phyloP scores from a whole-genome alignment of 129 eudicot species.

The Pseudognaphalium luteoalbum region DNA sequence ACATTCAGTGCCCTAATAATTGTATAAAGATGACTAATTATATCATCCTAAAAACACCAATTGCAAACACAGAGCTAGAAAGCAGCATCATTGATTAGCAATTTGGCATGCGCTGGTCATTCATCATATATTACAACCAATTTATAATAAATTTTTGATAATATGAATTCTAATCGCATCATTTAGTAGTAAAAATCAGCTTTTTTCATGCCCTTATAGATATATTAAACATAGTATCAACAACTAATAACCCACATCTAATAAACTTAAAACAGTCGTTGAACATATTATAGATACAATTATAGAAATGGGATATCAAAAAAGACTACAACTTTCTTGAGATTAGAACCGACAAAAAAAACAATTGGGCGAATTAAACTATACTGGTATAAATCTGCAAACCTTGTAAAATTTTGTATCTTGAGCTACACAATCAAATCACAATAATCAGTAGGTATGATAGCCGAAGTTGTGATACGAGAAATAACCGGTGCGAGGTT shows the following conservation, averaged over 20 bases:
- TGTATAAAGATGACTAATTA: not conserved
- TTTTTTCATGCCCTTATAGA: not conserved
- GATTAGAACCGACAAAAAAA: not conserved
- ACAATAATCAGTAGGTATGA: not conserved
- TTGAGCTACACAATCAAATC: not conserved
- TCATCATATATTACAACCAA: not conserved
- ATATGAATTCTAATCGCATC: not conserved
- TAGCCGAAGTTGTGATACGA: not conserved
- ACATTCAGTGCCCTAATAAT: not conserved
- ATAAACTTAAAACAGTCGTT: not conserved
- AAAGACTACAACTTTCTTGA: not conserved
- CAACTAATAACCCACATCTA: not conserved
- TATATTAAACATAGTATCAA: not conserved
- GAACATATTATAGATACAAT: too few species aligned
- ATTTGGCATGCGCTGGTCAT: not conserved
- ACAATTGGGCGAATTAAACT: not conserved
- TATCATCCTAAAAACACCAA: not conserved
- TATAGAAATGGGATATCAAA: too few species aligned
- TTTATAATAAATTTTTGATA: not conserved
- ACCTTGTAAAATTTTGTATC: not conserved
- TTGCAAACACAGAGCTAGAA: not conserved
- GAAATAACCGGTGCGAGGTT: not conserved
- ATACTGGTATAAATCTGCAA: not conserved
- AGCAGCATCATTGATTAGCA: not conserved
- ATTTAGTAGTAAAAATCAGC: not conserved